Conservation (phyloP, 164 flowering plant species). For the Brasenia schreberi region DNA sequence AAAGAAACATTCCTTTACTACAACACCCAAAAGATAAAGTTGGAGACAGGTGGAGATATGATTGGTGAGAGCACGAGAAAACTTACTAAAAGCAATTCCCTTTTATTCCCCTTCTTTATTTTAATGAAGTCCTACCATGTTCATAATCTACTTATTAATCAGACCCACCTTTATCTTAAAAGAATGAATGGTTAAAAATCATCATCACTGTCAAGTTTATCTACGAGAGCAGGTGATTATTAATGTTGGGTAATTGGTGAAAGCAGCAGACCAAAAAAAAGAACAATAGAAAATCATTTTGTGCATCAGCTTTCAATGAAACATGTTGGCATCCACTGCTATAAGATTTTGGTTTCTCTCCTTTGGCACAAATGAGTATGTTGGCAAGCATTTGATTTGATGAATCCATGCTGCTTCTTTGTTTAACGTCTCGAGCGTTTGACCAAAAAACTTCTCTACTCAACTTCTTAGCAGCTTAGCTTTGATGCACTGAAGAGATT, state of each 20-base stretch:
- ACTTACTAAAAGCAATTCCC: background rate
- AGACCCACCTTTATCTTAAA: background rate
- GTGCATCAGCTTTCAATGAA: background rate
- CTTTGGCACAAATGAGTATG: background rate
- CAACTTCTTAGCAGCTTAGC: background rate
- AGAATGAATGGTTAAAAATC: background rate
- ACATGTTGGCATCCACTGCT: background rate
- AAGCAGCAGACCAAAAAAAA: too few relatives aligned
- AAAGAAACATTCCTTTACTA: background rate
- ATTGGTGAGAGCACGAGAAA: background rate
- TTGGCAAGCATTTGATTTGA: background rate
- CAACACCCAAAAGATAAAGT: background rate
- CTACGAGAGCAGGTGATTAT: background rate
- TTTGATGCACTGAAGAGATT: too few relatives aligned
- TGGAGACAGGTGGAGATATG: background rate
- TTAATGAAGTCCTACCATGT: background rate
- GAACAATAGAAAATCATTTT: background rate
- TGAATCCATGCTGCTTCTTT: background rate
- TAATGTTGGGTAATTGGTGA: background rate
- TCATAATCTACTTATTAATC: background rate
- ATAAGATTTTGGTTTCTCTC: background rate
- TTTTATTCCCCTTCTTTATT: background rate
- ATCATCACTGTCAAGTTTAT: background rate
- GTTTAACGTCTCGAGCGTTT: background rate
- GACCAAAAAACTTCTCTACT: background rate